phyloP scores from a whole-genome alignment of 805 yeast genomes.

The Starmerella kuoi region DNA sequence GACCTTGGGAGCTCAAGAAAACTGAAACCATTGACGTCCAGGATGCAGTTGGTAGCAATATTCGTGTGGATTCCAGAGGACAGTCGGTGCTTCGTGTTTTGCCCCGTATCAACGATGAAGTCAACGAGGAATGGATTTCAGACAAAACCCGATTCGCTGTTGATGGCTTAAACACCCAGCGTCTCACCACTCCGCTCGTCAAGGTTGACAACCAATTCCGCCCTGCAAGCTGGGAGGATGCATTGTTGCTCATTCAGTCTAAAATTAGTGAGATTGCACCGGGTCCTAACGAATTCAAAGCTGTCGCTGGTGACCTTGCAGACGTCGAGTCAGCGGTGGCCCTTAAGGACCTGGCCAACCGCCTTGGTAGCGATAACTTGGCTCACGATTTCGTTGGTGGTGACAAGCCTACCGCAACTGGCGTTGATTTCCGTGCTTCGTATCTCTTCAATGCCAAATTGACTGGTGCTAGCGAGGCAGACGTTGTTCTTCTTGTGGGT shows the following conservation, averaged over 20 bases:
- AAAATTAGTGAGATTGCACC: constrained; percentile 48
- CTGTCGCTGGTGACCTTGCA: constrained; percentile 65
- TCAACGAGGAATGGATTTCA: constrained; percentile 84
- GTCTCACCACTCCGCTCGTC: constrained; percentile 69
- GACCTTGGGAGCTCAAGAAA: constrained; percentile 88
- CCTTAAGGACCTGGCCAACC: constrained; percentile 64
- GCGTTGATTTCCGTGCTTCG: constrained; percentile 65
- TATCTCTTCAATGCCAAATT: constrained; percentile 70
- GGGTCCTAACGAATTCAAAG: constrained; percentile 60
- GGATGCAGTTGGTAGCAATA: constrained; percentile 73
- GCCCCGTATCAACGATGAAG: constrained; percentile 74
- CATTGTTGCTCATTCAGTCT: constrained; percentile 53
- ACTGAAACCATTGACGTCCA: constrained; percentile 75
- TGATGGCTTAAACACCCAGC: constrained; percentile 76
- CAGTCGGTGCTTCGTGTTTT: constrained; percentile 76
- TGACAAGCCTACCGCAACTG: constrained; percentile 45
- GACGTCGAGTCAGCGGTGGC: constrained; percentile 78
- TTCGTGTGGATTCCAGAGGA: constrained; percentile 79
- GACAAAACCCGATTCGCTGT: constrained; percentile 78
- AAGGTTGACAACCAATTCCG: constrained; percentile 57
- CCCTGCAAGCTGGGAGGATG: constrained; percentile 80
- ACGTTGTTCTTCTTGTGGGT: constrained; percentile 66
- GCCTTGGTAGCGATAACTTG: constrained; percentile 68
- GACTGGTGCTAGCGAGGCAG: constrained; percentile 71
- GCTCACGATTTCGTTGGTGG: constrained; percentile 57